Evolutionary conservation across 2,329 filamentous ascomycete genomes (phyloP), one percentile per base, ranked within the genome.

Genomic region (Alternaria sp.): DNA sequence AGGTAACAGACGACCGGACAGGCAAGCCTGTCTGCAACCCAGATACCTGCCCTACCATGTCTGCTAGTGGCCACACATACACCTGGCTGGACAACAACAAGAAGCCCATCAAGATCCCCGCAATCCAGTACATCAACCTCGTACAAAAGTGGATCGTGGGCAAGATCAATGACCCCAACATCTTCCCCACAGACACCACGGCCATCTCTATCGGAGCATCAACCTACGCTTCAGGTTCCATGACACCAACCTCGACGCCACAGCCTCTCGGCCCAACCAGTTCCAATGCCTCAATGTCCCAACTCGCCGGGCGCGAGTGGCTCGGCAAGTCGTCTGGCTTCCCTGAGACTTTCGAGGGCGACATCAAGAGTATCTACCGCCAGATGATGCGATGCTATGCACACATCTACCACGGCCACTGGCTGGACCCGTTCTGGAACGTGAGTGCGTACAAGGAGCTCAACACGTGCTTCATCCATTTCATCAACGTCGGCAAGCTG

Each of bases 61-160:
- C 94, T 62, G 96, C 96, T 74, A 95, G 95, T 80, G 86, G 96
- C 74, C 91, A 97, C 81, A 97, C 93, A 25, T 98, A 97, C 80
- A 97, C 94, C 52, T 98, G 95, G 95, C 88, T 98, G 58, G 96
- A 97, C 81, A 90, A 90, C 69, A 90, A 92, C 73, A 89, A 91
- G 72, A 90, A 93, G 77, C 93, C 95, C 11, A 93, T 97, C 68
- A 95, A 97, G 81, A 91, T 98, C 45, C 93, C 95, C 4, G 95
- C 95, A 7, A 90, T 90, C 66, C 93, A 96, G 80, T 98, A 98
- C 83, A 96, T 97, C 83, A 93, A 93, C 70, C 89, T 97, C 25
- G 96, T 98, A 79, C 94, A 97, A 82, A 93, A 95, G 76, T 98
- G 95, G 94, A 97, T 98, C 78, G 92, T 93, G 28, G 93, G 93